Evolutionary conservation across 192 early-diverging fungal genomes (phyloP), one percentile per base, ranked within the genome.

Genomic region (Phlyctochytrium planicorne): DNA sequence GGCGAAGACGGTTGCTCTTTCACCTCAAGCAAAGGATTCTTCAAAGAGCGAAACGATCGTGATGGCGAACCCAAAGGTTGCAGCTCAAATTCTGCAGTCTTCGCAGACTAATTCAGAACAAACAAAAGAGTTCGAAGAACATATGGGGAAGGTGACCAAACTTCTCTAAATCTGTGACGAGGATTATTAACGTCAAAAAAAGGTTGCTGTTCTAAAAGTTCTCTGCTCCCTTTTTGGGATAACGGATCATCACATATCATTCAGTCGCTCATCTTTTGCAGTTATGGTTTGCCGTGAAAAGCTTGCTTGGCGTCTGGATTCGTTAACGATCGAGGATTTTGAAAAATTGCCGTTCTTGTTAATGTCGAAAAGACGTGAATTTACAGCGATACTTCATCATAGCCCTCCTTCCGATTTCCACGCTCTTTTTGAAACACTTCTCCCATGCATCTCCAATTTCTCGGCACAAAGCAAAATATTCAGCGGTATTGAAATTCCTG

Each of bases 391-490:
- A n/a, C 60, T 75, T 17, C 75, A 77, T 34, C 60, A 67, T 31
- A 78, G 72, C 32, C 72, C 72, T 24, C 76, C 76, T 4, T 24
- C 47, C 6, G 79, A 80, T 36, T 69, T 75, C 1, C 52, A 61
- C 17, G 23, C 65, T n/a, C 32, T 80, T 0, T 55, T 80, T 60
- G 79, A 80, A 29, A 62, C 62, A 24, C 25, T 74, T 14, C 27
- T 80, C 2, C 75, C 72, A 24, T 67, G 70, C 52, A 29, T 76
- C 30, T 29, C 62, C 3, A 65, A 53, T 36, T 68, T 66, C 27
- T n/a, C 61, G 4, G 23, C 69, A 12, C 56, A 34, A 14, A 71
- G 68, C 35, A 63, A 63, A 63, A 59, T 75, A 20, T 71, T 78
- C 53, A 24, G 59, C 37, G 70, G 75, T 77, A 65, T 29, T 34